Evolutionary conservation across 306 rosid genomes (phyloP), one percentile per base, ranked within the genome.

Genomic region (Crotalaria pallida): DNA sequence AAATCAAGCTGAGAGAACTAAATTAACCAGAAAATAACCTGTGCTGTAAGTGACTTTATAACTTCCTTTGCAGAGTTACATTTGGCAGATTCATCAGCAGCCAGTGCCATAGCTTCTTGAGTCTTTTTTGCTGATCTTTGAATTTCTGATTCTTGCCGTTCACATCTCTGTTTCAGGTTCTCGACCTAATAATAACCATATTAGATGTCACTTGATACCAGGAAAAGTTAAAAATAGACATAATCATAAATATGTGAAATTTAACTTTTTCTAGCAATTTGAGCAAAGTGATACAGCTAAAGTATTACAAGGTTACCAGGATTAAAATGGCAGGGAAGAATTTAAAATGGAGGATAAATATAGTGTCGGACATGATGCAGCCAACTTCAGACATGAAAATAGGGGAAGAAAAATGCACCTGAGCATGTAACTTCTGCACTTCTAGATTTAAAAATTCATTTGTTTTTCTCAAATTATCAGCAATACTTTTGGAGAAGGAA

Each of bases 21-120:
- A 2, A 67, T 41, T 26, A 38, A 77, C 55, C 58, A 77, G 80
- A 66, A 75, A 67, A 36, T 58, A 22, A 95, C 99, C 99, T 95
- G 96, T 52, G 96, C 86, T 0, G 99, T 81, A 33, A 95, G 96
- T 43, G 94, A 83, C 84, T 87, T 95, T 67, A 95, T 95, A 71
- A 89, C 99, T 83, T 95, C 97, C 85, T 95, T 95, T 24, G 96
- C 97, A 44, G 95, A 91, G 80, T 79, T 83, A 76, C 85, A 87
- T 83, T 87, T 95, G 29, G 84, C 77, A 82, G 96, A 82, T 75
- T 95, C 99, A 72, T 95, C 99, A 2, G 96, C 83, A 73, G 92
- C 96, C 57, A 84, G 38, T 59, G 91, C 77, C 79, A 82, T 82
- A 70, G 96, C 96, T 65, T 95, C 96, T 65, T 92, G 89, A 72